Evolutionary conservation across 176 grass and related monocot genomes (phyloP).

Genomic region (Dendrocalamus sinicus): DNA sequence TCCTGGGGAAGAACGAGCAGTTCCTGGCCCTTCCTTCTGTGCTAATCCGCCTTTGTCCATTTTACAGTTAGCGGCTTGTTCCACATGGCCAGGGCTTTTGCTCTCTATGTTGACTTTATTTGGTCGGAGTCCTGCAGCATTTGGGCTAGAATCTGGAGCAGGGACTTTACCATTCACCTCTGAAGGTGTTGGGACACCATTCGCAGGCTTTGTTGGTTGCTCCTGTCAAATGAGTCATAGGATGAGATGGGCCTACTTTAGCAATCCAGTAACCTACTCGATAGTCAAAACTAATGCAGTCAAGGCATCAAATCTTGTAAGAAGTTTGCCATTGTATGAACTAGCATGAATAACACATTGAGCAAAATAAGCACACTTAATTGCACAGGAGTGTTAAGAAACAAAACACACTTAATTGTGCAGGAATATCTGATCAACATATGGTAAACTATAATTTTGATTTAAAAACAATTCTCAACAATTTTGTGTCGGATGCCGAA

Average conservation of each 20-base stretch:
- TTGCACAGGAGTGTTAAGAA: neutral
- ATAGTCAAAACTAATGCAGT: neutral
- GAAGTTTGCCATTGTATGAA: neutral
- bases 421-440: constrained; percentile 13
- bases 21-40: constrained; percentile 66
- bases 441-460: constrained; percentile 3
- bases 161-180: constrained; percentile 56
- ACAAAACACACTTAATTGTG: neutral
- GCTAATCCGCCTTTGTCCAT: constrained; percentile 55
- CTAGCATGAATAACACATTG: neutral
- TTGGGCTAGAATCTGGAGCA: constrained; percentile 53
- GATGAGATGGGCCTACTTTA: constrained; percentile 15
- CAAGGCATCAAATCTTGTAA: neutral
- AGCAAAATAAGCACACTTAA: neutral
- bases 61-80: constrained; percentile 51
- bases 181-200: constrained; percentile 52
- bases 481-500: neutral
- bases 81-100: constrained; percentile 54
- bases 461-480: neutral
- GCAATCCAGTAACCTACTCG: neutral
- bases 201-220: constrained; percentile 69
- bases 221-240: constrained; percentile 59
- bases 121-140: constrained; percentile 45
- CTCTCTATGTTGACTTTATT: constrained; percentile 57
- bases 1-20: constrained; percentile 50